Percentiles rank a stretch among this genome's conserved stretches.
Conservation (phyloP, 2,329 filamentous ascomycete genomes). For the Trichophyton benhamiae region DNA sequence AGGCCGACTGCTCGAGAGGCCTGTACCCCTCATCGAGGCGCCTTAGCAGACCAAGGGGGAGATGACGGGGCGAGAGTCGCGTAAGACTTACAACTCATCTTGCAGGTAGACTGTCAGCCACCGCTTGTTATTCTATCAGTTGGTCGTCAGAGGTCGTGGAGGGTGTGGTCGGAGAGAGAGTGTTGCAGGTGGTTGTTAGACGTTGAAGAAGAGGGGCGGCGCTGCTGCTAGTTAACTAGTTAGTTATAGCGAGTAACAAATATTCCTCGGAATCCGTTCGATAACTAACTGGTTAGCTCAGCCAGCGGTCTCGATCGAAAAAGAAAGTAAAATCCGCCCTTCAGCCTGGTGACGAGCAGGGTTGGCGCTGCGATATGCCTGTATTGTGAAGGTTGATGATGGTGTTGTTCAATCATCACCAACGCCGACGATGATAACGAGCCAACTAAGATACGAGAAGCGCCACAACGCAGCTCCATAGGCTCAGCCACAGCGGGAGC, state of each 20-base stretch:
- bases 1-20: background rate
- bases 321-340: background rate
- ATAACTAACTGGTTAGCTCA: background rate
- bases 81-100: constrained; percentile 6
- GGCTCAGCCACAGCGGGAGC: background rate
- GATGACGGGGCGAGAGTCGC: background rate
- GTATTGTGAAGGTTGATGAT: background rate
- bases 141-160: background rate
- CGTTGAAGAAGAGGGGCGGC: background rate
- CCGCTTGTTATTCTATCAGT: background rate
- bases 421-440: background rate
- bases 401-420: background rate
- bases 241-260: background rate
- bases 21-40: background rate
- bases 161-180: background rate
- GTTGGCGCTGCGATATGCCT: background rate
- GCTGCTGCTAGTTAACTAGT: background rate
- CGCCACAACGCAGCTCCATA: background rate
- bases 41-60: background rate
- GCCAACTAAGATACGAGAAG: background rate
- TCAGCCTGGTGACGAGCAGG: background rate
- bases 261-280: too few species aligned
- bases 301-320: background rate
- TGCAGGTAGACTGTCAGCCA: background rate
- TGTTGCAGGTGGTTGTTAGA: background rate